Evolutionary conservation across 2,329 filamentous ascomycete species (phyloP), one percentile per base, ranked within the genome.

Genomic region (Aspergillus sp.): DNA sequence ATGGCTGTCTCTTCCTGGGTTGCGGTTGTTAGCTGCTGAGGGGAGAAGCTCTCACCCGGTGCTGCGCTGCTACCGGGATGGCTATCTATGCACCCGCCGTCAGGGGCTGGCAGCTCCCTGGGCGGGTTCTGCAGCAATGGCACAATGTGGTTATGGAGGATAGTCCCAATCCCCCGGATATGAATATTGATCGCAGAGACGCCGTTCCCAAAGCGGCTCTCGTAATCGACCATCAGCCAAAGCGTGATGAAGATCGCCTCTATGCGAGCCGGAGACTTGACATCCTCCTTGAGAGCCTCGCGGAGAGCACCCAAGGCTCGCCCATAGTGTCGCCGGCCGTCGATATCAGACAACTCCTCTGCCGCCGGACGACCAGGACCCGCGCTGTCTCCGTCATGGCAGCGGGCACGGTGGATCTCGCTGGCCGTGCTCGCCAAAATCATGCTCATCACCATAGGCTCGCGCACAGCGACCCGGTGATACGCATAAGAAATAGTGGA

Each of bases 401-500:
- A 53, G 43, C 48, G 55, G 8, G 53, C 55, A n/a, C 58, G 55
- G 48, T 61, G 53, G 30, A 62, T 59, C 32, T 63, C 59, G 26
- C 57, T 59, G 13, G 63, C 55, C n/a, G 59, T 54, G 49, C 51
- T 65, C 5, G 62, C 63, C 22, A 65, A 51, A 14, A 65, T 59
- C 62, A 65, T 65, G 40, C 62, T 63, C 61, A 65, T 64, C n/a
- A 65, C 56, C 63, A 65, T 63, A 5, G 58, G 62, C 45, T 65
- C 58, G 22, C 51, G 59, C 24, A 59, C 57, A 3, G 63, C 60
- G 26, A 66, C 58, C 33, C 58, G 61, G 17, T 61, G 60, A 52
- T 65, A 66, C 7, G 58, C 47, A 52, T 65, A 64, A 3, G 64
- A 61, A 3, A 66, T 48, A 1, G 58, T 59, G 16, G 63, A 65